phyloP scores from a whole-genome alignment of 2,329 filamentous ascomycete genomes.

The Talaromyces sp. region DNA sequence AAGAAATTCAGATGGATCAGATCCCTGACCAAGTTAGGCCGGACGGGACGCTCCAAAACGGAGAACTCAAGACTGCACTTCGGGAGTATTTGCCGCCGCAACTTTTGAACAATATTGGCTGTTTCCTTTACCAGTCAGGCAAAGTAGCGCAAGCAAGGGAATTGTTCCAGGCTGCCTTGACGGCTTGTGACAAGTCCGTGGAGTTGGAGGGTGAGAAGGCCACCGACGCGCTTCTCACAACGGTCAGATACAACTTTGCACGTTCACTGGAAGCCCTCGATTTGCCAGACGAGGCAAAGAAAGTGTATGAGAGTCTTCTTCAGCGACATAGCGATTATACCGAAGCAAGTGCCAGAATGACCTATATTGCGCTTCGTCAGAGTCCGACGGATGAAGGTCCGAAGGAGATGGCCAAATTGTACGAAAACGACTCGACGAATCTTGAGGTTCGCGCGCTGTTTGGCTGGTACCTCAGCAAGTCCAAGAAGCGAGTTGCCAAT shows the following conservation, averaged over 20 bases:
- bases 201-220: constrained; percentile 60
- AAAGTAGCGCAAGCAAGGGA: constrained; percentile 76
- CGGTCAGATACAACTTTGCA: constrained; percentile 94
- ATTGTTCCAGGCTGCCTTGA: constrained; percentile 87
- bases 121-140: constrained; percentile 87
- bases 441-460: constrained; percentile 90
- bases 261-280: constrained; percentile 87
- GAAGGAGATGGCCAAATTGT: constrained; percentile 78
- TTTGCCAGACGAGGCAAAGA: constrained; percentile 75
- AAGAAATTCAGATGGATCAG: constrained; percentile 80
- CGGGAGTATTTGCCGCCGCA: constrained; percentile 82
- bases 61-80: constrained; percentile 55
- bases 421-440: constrained; percentile 77
- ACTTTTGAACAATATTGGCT: constrained; percentile 94
- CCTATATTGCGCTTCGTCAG: constrained; percentile 81
- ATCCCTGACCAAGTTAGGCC: constrained; percentile 68
- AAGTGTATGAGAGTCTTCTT: constrained; percentile 82
- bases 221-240: constrained; percentile 87
- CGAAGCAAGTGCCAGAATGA: constrained; percentile 81
- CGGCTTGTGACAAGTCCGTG: constrained; percentile 68
- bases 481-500: constrained; percentile 76
- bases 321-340: constrained; percentile 87
- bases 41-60: constrained; percentile 58
- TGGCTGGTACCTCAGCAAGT: constrained; percentile 90
- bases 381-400: constrained; percentile 82